These are phyloP conservation scores for Cadophora malorum DNA, from an alignment of 2,329 filamentous ascomycete species.

Conservation along the genomic window DNA sequence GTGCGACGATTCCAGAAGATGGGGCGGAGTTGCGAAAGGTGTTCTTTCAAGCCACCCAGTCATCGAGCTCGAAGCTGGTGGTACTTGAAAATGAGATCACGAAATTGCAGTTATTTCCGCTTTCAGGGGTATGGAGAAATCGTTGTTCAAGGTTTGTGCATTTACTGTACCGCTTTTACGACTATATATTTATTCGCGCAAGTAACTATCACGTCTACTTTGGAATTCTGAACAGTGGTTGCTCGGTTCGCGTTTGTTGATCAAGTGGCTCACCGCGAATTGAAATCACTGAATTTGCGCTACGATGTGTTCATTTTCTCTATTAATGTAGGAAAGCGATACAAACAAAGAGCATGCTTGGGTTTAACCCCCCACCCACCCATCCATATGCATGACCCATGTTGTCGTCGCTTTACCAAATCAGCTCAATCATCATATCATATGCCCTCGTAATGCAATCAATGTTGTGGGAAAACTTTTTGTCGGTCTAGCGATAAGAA, in stretches of 20 bases:
- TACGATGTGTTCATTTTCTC: conserved; percentile 31
- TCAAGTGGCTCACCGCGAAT: conserved; percentile 2
- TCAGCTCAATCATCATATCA: conserved; percentile 36
- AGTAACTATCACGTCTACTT: not conserved
- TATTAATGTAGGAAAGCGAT: conserved; percentile 16
- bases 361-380: conserved; percentile 9
- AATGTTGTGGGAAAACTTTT: conserved; percentile 31
- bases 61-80: not conserved
- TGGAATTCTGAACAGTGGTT: not conserved
- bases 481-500: conserved; percentile 24
- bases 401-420: conserved; percentile 12
- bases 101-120: conserved; percentile 13
- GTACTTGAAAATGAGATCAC: conserved; percentile 2
- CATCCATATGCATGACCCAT: conserved; percentile 20
- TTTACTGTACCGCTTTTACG: not conserved
- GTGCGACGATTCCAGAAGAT: conserved; percentile 5
- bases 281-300: not conserved
- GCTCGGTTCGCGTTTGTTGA: not conserved
- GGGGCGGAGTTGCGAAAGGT: conserved; percentile 26
- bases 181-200: not conserved
- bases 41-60: conserved; percentile 28
- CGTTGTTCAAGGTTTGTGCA: not conserved
- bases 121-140: not conserved
- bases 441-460: conserved; percentile 39
- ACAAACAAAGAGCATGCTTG: conserved; percentile 27